A percentile compares a stretch with the other conserved stretches of the same genome.
These are phyloP conservation scores for Grammothele lineata DNA, from an alignment of 768 basidiomycete genomes.

Conservation along the genomic window DNA sequence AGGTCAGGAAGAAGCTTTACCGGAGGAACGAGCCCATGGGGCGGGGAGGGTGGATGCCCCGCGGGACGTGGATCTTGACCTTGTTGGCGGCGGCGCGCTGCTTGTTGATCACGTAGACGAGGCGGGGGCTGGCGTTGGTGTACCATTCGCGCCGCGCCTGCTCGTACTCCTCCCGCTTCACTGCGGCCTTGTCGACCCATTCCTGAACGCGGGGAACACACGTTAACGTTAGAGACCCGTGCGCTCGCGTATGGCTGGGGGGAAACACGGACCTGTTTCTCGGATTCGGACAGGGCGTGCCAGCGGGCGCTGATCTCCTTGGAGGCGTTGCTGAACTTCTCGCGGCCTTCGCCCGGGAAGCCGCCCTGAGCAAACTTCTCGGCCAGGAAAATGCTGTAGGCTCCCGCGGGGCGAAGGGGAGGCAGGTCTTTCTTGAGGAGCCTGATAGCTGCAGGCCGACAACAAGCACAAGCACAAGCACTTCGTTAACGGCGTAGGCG, in stretches of 20 bases:
- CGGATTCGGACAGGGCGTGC: constrained; percentile 2
- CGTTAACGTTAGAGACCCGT: not conserved
- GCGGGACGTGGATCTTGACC: not conserved
- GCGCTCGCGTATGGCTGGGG: too few species aligned
- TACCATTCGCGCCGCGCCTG: constrained; percentile 3
- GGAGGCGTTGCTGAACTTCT: too few species aligned
- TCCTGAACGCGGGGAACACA: not conserved
- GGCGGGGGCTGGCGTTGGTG: constrained; percentile 3
- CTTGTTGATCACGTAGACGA: constrained; percentile 3
- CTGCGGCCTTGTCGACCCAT: not conserved
- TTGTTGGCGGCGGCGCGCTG: constrained; percentile 1
- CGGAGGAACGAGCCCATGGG: not conserved
- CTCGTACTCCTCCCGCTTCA: not conserved
- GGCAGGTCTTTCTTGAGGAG: too few species aligned
- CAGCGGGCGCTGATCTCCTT: too few species aligned
- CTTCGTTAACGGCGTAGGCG: too few species aligned
- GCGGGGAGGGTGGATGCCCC: not conserved
- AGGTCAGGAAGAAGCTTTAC: too few species aligned
- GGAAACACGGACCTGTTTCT: constrained; percentile 7
- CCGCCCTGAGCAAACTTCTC: too few species aligned
- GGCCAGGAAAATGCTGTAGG: too few species aligned
- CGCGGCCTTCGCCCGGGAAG: too few species aligned
- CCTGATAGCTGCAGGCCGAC: too few species aligned
- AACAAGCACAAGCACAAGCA: too few species aligned
- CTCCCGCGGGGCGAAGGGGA: too few species aligned